Base-by-base conservation (phyloP, 2,329 filamentous ascomycete species). In the Fusarium nodosum region DNA sequence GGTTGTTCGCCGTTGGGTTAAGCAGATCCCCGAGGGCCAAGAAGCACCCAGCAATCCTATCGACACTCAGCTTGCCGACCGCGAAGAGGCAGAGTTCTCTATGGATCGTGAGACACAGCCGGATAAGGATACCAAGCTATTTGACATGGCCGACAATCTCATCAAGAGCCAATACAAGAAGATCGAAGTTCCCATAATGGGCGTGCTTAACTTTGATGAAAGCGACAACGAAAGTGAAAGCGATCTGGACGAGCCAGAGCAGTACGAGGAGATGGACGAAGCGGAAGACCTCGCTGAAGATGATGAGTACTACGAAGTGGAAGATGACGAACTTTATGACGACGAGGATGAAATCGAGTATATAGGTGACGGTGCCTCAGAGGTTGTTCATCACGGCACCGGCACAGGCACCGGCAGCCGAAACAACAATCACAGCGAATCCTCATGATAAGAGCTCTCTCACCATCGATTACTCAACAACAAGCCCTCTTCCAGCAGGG, bases 161-260 rank as follows among this genome's bases (percentile, higher is more conserved):
- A 84, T 85, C 76, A 82, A 80, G 74, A 84, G 81, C 68, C 82
- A 84, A 72, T 78, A 83, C 68, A 79, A 80, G 48, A 79, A 80
- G 72, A 79, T 83, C 36, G 81, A 84, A 59, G 80, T 84, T 63
- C 82, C 82, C 41, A 73, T 84, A 58, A 75, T 84, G 73, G 82
- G 83, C 13, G 76, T 81, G 9, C 72, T 84, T 60, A 79, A 79
- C 54, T 82, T 84, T 67, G 81, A 83, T 33, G 78, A 82, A 62
- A 82, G 82, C 63, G 80, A 80, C 62, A 81, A 79, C 45, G 81
- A 82, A 48, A 81, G 77, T 53, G 80, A 82, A 39, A 76, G 76
- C 31, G 76, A 77, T 12, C 66, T 62, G 15, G 73, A 74, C 13
- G 73, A 75, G 62, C 73, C 66, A 13, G 72, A 74, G 47, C 72